Percentiles rank a stretch among this genome's conserved stretches.
Conservation (phyloP, 345 rosid genomes). For the Salix udensis region DNA sequence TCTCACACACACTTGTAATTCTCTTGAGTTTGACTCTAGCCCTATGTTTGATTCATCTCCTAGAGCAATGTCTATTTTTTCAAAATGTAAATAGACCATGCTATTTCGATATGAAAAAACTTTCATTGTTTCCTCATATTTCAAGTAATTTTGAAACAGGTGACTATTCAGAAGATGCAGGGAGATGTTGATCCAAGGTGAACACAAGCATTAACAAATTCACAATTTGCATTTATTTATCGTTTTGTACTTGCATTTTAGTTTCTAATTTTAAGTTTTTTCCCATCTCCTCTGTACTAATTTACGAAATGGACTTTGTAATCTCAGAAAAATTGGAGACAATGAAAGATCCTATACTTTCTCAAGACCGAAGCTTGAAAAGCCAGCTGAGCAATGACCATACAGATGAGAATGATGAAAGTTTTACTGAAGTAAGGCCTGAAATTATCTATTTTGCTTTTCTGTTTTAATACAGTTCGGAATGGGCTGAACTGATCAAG, state of each 20-base stretch:
- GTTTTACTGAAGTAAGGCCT: constrained; percentile 48
- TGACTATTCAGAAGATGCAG: constrained; percentile 24
- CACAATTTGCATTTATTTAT: not conserved
- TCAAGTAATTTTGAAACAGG: constrained; percentile 18
- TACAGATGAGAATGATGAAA: constrained; percentile 34
- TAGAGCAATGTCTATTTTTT: not conserved
- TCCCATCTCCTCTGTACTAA: not conserved
- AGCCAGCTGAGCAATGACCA: constrained; percentile 46
- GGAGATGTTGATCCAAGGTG: constrained; percentile 27
- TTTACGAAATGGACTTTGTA: constrained; percentile 10
- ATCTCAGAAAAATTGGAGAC: constrained; percentile 40
- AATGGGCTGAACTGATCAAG: not conserved
- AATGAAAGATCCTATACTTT: constrained; percentile 36
- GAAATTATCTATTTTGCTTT: not conserved
- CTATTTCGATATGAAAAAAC: not conserved
- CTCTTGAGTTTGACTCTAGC: not conserved
- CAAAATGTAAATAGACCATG: not conserved
- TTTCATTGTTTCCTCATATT: not conserved
- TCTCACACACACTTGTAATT: not conserved
- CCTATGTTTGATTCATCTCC: not conserved
- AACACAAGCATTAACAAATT: not conserved
- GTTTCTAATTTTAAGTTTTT: not conserved
- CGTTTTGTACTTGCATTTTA: constrained; percentile 5
- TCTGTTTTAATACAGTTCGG: not conserved
- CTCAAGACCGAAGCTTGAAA: constrained; percentile 44